phyloP scores from a whole-genome alignment of 352 stramenopile species.

The Phytophthora cryptogea region DNA sequence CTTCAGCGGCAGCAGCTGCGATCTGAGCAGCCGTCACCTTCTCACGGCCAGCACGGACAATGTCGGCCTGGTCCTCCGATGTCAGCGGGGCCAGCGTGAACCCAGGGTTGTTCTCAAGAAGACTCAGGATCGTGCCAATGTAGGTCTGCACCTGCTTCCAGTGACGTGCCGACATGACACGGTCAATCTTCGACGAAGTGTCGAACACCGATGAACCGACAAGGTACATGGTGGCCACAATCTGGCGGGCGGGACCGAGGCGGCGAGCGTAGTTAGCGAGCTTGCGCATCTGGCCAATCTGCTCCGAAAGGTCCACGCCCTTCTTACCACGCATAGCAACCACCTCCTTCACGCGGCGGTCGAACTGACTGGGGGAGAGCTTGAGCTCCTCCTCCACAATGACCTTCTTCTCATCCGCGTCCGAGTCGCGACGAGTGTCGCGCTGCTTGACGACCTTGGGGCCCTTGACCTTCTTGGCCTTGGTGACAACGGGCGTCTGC shows the following conservation, averaged over 20 bases:
- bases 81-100: constrained; percentile 74
- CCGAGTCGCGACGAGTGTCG: constrained; percentile 62
- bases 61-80: constrained; percentile 87
- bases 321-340: constrained; percentile 86
- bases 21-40: constrained; percentile 72
- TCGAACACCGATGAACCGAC: constrained; percentile 85
- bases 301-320: constrained; percentile 73
- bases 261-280: constrained; percentile 80
- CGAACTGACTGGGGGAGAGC: constrained; percentile 77
- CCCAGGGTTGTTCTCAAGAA: constrained; percentile 85
- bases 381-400: constrained; percentile 83
- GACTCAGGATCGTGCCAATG: constrained; percentile 64
- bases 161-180: constrained; percentile 77
- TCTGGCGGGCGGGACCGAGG: constrained; percentile 73
- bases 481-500: constrained; percentile 76
- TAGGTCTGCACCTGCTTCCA: constrained; percentile 79
- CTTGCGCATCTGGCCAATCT: constrained; percentile 74
- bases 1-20: constrained; percentile 38
- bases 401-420: constrained; percentile 51
- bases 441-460: constrained; percentile 45
- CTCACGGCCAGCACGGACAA: constrained; percentile 71
- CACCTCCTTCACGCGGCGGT: constrained; percentile 85
- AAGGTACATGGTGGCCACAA: constrained; percentile 84
- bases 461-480: constrained; percentile 51
- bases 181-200: constrained; percentile 84